A percentile compares a stretch with the other conserved stretches of the same genome.
Evolutionary conservation across 441 rosid genomes (phyloP).

Genomic region (Syzygium malaccense): DNA sequence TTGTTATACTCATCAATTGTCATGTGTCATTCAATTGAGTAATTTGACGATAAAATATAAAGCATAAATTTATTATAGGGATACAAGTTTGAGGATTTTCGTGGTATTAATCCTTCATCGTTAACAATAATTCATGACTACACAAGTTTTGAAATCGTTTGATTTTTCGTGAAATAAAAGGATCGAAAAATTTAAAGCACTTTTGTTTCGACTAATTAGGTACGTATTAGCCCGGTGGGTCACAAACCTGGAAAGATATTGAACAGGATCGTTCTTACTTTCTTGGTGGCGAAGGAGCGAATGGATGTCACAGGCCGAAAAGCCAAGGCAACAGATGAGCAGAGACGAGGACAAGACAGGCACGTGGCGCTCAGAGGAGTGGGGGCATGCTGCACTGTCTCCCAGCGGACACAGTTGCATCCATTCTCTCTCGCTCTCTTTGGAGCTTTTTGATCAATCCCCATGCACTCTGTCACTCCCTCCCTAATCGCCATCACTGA

Average conservation of each 20-base stretch:
- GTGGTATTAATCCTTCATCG: too few species aligned
- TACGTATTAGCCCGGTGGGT: background rate
- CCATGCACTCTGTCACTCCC: background rate
- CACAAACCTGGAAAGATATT: background rate
- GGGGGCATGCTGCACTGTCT: background rate
- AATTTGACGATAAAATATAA: too few species aligned
- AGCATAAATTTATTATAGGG: too few species aligned
- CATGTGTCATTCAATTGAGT: too few species aligned
- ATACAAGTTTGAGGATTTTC: too few species aligned
- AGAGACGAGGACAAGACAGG: background rate
- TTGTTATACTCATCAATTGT: too few species aligned
- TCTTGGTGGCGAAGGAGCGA: background rate
- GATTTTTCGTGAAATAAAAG: background rate
- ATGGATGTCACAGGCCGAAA: background rate
- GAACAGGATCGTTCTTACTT: background rate
- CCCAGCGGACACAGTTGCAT: background rate
- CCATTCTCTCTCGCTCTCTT: background rate
- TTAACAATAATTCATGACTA: background rate
- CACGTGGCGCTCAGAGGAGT: background rate
- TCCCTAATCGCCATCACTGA: background rate
- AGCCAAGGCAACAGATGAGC: background rate
- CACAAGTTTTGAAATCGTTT: background rate
- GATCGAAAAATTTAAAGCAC: background rate
- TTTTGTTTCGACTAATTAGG: background rate
- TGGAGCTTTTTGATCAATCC: background rate